Evolutionary conservation across 148 eudicot species (phyloP), one percentile per base, ranked within the genome.

Genomic region (Selenicereus undatus): DNA sequence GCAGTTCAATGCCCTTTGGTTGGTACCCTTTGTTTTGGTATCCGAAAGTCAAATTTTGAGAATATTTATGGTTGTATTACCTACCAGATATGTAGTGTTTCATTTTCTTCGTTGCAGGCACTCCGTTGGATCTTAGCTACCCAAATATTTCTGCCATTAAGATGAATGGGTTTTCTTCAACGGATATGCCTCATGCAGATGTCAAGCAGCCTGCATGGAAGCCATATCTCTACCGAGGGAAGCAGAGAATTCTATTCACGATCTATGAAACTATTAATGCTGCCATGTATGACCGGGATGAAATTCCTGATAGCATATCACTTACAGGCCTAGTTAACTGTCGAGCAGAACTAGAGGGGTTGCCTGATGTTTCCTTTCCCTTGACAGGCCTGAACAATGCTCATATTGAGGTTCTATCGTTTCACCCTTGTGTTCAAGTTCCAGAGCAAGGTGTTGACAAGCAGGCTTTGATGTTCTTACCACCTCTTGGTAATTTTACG

Each of bases 141-240:
- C 74, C 95, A 39, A 97, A 94, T 82, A 84, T 94, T 76, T 88
- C 93, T 36, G 90, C 99, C 60, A 90, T 94, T 56, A 92, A 86
- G 87, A 80, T 84, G 20, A 84, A 91, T 85, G 98, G 98, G 42
- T 97, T 97, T 87, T 89, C 95, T 80, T 82, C 98, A 71, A 85
- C 85, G 65, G 99, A 97, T 82, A 76, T 83, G 76, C 97, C 97
- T 71, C 95, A 93, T 80, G 81, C 92, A 78, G 99, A 97, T 79
- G 84, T 90, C 86, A 97, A 92, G 85, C 99, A 93, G 77, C 99
- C 99, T 71, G 98, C 98, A 20, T 97, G 99, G 99, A 97, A 97
- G 85, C 99, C 99, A 75, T 97, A 94, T 90, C 94, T 97, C 56
- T 97, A 91, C 80, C 89, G 89, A 82, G 99, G 99, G 76, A 97